Base-by-base conservation (phyloP, 495 filamentous ascomycete species). In the Xylaria curta region DNA sequence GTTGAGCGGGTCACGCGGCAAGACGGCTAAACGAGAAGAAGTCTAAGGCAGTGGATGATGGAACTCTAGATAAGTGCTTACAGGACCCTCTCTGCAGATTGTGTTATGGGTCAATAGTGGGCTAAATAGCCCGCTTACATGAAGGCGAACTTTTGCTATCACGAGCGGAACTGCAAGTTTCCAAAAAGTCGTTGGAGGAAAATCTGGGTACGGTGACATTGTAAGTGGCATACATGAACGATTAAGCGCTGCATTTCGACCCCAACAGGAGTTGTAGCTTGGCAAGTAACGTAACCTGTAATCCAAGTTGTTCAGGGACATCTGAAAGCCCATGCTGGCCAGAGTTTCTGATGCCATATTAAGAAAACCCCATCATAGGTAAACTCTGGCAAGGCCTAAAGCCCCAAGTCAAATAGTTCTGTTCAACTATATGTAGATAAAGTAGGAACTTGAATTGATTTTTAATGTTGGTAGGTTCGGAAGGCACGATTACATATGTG, bases 251-350 rank as follows among this genome's bases (percentile, higher is more conserved):
- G 58, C 1, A 60, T 33, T 21, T 59, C 7, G 21, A 46, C 15
- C 6, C 13, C 7, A 31, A 17, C 17, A 21, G 58, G 33, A 38
- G 17, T 21, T 7, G 28, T 36, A n/a, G 31, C 58, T 60, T 60
- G 58, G 58, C 58, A 40, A 19, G 58, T 60, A 60, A 60, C 58
- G 33, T 38, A 38, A 60, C 58, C 33, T 9, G n/a, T 17, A 60
- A 36, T 8, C 7, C 12, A 13, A 38, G 9, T 40, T 19, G 33
- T 38, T 38, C 4, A 31, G 21, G 38, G 31, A 19, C 54, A 59
- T 59, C 4, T 36, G 6, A 12, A 60, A 38, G 58, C n/a, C n/a
- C 53, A 31, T 60, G 19, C 38, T 19, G 31, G 28, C 19, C 33
- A 7, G 17, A 36, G 28, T 24, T 17, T 59, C n/a, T 4, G 33